Percentiles rank a stretch among this genome's conserved stretches.
These are phyloP conservation scores for Rhizoclosmatium globosum DNA, from an alignment of 192 early-diverging fungal species.

Conservation along the genomic window DNA sequence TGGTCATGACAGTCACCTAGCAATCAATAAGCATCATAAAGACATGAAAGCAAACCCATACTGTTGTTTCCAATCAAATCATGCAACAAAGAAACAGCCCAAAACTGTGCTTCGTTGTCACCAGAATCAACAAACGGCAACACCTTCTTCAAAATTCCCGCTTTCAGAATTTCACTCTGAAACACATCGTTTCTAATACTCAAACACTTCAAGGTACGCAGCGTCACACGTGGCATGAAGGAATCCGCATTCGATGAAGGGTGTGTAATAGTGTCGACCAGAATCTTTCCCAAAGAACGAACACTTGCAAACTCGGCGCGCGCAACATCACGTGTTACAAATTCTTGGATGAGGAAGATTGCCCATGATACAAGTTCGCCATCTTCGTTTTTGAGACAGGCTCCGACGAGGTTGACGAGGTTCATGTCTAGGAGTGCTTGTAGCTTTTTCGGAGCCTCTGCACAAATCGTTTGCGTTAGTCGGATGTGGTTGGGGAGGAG, in stretches of 20 bases:
- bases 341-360: constrained; percentile 78
- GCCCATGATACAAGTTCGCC: constrained; percentile 82
- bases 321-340: constrained; percentile 59
- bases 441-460: constrained; percentile 48
- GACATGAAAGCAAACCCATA: background rate
- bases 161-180: constrained; percentile 68
- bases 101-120: constrained; percentile 81
- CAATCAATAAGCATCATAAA: background rate
- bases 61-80: constrained; percentile 46
- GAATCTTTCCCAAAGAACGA: constrained; percentile 65
- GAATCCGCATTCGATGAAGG: constrained; percentile 58
- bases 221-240: constrained; percentile 74
- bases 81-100: constrained; percentile 66
- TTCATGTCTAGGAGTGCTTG: constrained; percentile 65
- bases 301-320: constrained; percentile 64
- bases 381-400: constrained; percentile 79
- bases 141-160: constrained; percentile 67
- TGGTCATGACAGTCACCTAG: constrained; percentile 48
- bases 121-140: constrained; percentile 65
- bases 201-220: constrained; percentile 77
- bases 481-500: background rate
- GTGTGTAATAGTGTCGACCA: constrained; percentile 42
- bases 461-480: background rate
- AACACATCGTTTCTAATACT: constrained; percentile 65
- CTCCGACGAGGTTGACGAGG: constrained; percentile 71